A percentile compares a stretch with the other conserved stretches of the same genome.
Conservation (phyloP, 148 eudicot species). For the Oxyria digyna region DNA sequence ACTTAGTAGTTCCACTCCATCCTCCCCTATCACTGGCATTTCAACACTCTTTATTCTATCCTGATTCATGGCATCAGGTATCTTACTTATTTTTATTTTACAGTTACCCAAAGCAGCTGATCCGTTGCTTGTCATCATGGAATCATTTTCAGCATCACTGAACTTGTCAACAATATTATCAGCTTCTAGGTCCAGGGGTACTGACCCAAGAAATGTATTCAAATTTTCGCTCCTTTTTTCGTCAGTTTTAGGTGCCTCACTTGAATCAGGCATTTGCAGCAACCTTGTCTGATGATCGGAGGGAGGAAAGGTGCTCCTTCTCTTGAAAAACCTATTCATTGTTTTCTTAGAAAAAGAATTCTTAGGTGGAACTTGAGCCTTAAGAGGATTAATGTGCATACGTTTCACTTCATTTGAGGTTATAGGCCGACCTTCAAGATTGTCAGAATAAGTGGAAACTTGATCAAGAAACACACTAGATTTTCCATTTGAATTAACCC, state of each 20-base stretch:
- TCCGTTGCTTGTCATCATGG: constrained; percentile 8
- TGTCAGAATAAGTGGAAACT: constrained; percentile 14
- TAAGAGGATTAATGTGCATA: constrained; percentile 44
- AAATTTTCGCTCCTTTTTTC: constrained; percentile 18
- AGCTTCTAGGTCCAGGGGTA: too few species aligned
- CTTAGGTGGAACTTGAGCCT: constrained; percentile 66
- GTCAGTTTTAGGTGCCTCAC: constrained; percentile 18
- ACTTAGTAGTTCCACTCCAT: constrained; percentile 36
- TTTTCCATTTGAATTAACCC: constrained; percentile 4
- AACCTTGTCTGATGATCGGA: constrained; percentile 29
- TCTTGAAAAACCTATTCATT: constrained; percentile 56
- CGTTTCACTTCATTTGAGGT: constrained; percentile 9
- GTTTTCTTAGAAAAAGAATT: constrained; percentile 61
- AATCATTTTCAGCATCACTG: background rate
- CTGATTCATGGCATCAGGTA: constrained; percentile 13
- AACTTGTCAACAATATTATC: constrained; percentile 13
- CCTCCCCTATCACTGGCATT: constrained; percentile 17
- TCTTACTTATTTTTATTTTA: constrained; percentile 12
- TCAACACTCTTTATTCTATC: constrained; percentile 24
- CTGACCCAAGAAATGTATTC: too few species aligned
- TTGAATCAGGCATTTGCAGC: constrained; percentile 18
- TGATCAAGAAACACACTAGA: constrained; percentile 9
- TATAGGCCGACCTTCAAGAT: constrained; percentile 4
- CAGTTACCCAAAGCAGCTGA: constrained; percentile 12
- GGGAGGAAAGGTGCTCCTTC: constrained; percentile 44